Base-by-base conservation (phyloP, 2,329 filamentous ascomycete genomes). In the Colletotrichum magnum region DNA sequence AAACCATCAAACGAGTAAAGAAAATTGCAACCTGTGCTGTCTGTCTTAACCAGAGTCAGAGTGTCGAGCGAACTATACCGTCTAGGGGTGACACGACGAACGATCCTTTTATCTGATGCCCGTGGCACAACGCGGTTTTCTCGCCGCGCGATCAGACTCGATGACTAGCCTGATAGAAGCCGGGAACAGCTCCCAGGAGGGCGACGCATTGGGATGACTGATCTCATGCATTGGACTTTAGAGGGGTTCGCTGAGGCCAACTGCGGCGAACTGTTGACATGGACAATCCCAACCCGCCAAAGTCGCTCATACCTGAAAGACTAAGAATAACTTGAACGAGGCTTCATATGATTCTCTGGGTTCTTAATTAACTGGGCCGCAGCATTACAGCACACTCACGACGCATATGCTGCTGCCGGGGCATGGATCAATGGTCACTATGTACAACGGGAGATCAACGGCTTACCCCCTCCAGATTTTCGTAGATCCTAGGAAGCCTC, bases 201-300 rank as follows among this genome's bases (percentile, higher is more conserved):
- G 28, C 24, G 26, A 41, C 5, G 24, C 41, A 43, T 52, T 57
- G 21, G 32, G 50, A 67, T 62, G 51, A 63, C 32, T 50, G 24
- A 51, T 51, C 41, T 67, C 51, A 67, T 47, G 50, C 36, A 54
- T 45, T 43, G 51, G n/a, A 57, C 58, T 62, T 63, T 15, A n/a
- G 13, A 28, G 32, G 51, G 21, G 12, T 18, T 45, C 5, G 18
- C 36, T 10, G 18, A 32, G 24, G 15, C 41, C 43, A 57, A 28
- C 58, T 57, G 64, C 64, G 32, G 58, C 43, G 43, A 52, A 15
- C 6, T 13, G 15, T 4, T 21, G 6, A 13, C 58, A 47, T 18
- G 64, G 58, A 51, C 10, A 63, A 16, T 26, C 58, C 41, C 9
- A 21, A 5, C 3, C 7, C n/a, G 6, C 10, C 2, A 13, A 18